phyloP scores from a whole-genome alignment of 2,329 filamentous ascomycete genomes.

The Fusarium staphyleae region DNA sequence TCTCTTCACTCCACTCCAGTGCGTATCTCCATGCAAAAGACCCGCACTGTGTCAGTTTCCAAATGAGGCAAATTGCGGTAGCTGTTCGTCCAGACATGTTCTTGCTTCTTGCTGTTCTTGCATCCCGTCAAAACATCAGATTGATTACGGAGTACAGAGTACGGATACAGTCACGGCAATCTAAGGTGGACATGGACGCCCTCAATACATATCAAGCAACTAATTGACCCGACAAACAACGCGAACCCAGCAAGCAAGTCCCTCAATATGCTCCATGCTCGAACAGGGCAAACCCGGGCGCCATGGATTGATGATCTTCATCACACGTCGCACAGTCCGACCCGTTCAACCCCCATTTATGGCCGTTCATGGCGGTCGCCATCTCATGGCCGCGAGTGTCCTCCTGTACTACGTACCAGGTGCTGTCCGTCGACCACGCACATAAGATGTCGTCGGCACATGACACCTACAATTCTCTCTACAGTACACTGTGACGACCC shows the following conservation, averaged over 20 bases:
- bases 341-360: not conserved
- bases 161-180: conserved; percentile 14
- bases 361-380: conserved; percentile 30
- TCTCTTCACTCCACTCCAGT: not conserved
- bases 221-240: conserved; percentile 5
- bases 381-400: conserved; percentile 21
- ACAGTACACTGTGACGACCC: conserved; percentile 33
- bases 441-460: conserved; percentile 20
- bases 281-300: conserved; percentile 26
- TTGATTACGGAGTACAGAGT: too few species aligned
- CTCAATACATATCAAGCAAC: not conserved
- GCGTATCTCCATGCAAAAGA: not conserved
- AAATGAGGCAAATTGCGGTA: conserved; percentile 27
- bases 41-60: conserved; percentile 26
- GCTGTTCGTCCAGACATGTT: conserved; percentile 12
- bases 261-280: conserved; percentile 22
- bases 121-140: conserved; percentile 18
- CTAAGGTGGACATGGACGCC: conserved; percentile 3
- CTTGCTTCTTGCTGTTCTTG: conserved; percentile 20
- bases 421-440: not conserved
- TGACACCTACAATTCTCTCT: conserved; percentile 19
- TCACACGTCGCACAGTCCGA: conserved; percentile 15
- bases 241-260: not conserved
- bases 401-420: not conserved
- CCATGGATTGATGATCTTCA: conserved; percentile 35